Evolutionary conservation across 768 basidiomycete species (phyloP).

Genomic region (Suillus alpinus): DNA sequence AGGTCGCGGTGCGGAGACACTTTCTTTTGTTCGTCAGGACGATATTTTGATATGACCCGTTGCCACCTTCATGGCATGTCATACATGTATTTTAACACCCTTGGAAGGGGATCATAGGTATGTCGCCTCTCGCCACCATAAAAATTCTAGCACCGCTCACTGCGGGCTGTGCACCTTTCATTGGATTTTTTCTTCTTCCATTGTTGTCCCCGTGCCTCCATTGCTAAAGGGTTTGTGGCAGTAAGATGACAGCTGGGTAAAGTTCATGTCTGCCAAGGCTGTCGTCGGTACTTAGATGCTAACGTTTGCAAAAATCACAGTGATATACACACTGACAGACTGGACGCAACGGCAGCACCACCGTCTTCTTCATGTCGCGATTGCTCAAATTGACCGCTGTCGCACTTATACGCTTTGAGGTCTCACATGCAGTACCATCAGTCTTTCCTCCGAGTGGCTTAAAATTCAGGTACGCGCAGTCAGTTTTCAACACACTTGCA

Average conservation of each 20-base stretch:
- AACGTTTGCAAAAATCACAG: background rate
- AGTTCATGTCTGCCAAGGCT: background rate
- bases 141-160: background rate
- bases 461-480: background rate
- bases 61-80: background rate
- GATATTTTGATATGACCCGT: background rate
- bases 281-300: background rate
- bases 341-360: background rate
- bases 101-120: background rate
- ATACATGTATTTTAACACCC: background rate
- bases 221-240: background rate
- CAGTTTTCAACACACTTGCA: background rate
- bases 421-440: background rate
- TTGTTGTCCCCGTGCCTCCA: background rate
- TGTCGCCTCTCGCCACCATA: background rate
- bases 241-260: background rate
- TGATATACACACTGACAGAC: background rate
- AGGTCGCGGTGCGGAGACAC: background rate
- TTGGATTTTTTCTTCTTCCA: background rate
- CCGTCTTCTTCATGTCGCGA: too few relatives aligned
- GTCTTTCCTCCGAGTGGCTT: background rate
- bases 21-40: background rate
- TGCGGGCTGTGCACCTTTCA: background rate
- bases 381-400: background rate
- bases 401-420: background rate